Base-by-base conservation (phyloP, 164 flowering plant species). In the Chimonanthus salicifolius region DNA sequence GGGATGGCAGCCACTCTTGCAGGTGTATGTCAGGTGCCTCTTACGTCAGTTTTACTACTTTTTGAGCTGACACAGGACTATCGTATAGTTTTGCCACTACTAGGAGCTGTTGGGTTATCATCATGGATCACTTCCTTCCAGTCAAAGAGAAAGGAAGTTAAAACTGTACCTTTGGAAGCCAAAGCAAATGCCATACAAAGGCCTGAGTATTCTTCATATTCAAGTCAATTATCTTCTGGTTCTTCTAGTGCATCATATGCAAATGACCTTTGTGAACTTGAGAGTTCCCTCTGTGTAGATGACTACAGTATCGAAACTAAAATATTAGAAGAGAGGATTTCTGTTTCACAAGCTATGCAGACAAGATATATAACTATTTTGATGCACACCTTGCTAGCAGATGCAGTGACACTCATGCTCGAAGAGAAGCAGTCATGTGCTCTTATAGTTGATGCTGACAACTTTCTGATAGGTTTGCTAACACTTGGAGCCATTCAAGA, bases 1-100 rank as follows among this genome's bases (percentile, higher is more conserved):
- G 99, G 99, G 62, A 94, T 94, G 99, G 99, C 99, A 74, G 99
- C 97, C 72, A 94, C 99, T 68, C 93, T 94, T 74, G 95, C 97
- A 65, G 97, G 97, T 50, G 99, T 94, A 46, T 94, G 99, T 78
- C 94, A 91, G 78, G 99, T 94, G 54, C 99, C 99, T 49, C 89
- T 94, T 58, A 91, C 99, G 58, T 78, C 99, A 71, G 99, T 92
- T 69, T 72, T 94, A 72, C 91, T 94, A 63, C 92, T 94, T 44
- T 94, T 94, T 84, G 97, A 94, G 74, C 82, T 94, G 74, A 92
- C 97, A 68, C 92, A 88, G 77, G 99, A 94, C 80, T 94, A 94
- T 62, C 86, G 97, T 44, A 94, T 92, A 70, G 92, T 94, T 71
- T 84, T 92, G 0, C 99, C 99, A 3, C 82, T 94, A n/a, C 83